Percentiles rank a stretch among this genome's conserved stretches.
phyloP scores from a whole-genome alignment of 108 stramenopile genomes.

The Fistulifera pelliculosa region DNA sequence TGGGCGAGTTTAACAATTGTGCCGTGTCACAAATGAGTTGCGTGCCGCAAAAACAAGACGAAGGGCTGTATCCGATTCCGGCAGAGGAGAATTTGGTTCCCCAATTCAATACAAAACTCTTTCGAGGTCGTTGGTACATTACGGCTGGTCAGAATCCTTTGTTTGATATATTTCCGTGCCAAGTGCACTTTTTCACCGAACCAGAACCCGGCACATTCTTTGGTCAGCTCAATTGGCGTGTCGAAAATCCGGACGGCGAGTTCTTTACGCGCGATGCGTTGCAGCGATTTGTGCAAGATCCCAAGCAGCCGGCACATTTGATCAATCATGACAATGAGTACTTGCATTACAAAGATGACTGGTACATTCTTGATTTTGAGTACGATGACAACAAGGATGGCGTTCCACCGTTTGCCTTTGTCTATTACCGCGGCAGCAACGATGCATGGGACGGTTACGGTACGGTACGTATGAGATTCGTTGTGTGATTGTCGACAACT shows the following conservation, averaged over 20 bases:
- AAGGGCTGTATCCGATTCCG: conserved; percentile 85
- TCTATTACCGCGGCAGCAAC: conserved; percentile 91
- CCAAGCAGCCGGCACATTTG: conserved; percentile 70
- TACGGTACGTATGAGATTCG: too few relatives aligned
- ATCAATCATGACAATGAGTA: conserved; percentile 97
- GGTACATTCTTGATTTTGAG: conserved; percentile 93
- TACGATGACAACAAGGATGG: conserved; percentile 61
- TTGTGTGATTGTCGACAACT: too few relatives aligned
- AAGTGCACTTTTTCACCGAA: conserved; percentile 95
- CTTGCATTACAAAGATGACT: conserved; percentile 94
- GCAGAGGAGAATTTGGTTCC: conserved; percentile 42
- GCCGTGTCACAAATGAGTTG: conserved; percentile 87
- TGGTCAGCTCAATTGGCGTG: conserved; percentile 91
- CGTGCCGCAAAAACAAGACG: conserved; percentile 85
- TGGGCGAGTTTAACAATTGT: conserved; percentile 95
- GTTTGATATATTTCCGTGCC: conserved; percentile 95
- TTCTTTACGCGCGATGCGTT: conserved; percentile 90
- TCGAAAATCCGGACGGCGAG: conserved; percentile 93
- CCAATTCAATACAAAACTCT: conserved; percentile 79
- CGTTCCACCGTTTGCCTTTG: conserved; percentile 83
- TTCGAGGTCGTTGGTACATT: conserved; percentile 91
- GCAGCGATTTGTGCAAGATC: conserved; percentile 88
- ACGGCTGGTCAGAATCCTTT: conserved; percentile 86
- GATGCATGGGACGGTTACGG: conserved; percentile 98
- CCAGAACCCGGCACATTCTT: conserved; percentile 78